Evolutionary conservation across 108 stramenopile genomes (phyloP).

Genomic region (Cyclotella cryptica): DNA sequence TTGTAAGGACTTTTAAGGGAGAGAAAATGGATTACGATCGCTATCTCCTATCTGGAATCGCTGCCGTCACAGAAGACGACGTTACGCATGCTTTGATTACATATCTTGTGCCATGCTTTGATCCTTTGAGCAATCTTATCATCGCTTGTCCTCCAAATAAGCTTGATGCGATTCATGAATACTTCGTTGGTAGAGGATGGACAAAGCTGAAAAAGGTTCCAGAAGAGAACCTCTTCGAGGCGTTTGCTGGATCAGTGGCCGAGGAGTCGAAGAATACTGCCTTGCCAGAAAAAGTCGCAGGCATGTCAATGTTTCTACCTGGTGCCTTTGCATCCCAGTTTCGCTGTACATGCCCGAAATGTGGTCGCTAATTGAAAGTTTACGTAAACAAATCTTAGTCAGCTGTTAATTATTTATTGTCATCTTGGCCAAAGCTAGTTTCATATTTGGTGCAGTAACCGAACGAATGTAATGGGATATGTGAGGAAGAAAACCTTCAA

Average conservation of each 20-base stretch:
- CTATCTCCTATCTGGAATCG: constrained; percentile 26
- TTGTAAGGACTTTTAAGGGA: constrained; percentile 43
- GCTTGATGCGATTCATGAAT: constrained; percentile 48
- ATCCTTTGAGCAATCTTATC: constrained; percentile 40
- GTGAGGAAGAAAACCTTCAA: constrained; percentile 25
- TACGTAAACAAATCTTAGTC: no score
- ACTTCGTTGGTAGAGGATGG: constrained; percentile 45
- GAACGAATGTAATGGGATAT: constrained; percentile 22
- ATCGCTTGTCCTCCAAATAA: constrained; percentile 51
- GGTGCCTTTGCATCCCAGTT: constrained; percentile 51
- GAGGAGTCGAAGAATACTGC: constrained; percentile 1
- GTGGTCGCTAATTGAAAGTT: constrained; percentile 18
- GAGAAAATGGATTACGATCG: constrained; percentile 52
- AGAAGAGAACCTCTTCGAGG: constrained; percentile 43
- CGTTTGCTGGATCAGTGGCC: constrained; percentile 36
- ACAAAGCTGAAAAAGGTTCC: constrained; percentile 50
- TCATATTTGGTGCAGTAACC: no score
- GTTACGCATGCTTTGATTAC: constrained; percentile 44
- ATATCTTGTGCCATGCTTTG: constrained; percentile 49
- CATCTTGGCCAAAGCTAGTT: no score
- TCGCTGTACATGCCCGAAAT: constrained; percentile 36
- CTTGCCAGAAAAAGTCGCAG: constrained; percentile 42
- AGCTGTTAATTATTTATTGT: no score
- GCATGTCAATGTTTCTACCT: constrained; percentile 51
- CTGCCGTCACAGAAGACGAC: constrained; percentile 37